phyloP scores from a whole-genome alignment of 805 yeast genomes.

The Starmerella bombi region DNA sequence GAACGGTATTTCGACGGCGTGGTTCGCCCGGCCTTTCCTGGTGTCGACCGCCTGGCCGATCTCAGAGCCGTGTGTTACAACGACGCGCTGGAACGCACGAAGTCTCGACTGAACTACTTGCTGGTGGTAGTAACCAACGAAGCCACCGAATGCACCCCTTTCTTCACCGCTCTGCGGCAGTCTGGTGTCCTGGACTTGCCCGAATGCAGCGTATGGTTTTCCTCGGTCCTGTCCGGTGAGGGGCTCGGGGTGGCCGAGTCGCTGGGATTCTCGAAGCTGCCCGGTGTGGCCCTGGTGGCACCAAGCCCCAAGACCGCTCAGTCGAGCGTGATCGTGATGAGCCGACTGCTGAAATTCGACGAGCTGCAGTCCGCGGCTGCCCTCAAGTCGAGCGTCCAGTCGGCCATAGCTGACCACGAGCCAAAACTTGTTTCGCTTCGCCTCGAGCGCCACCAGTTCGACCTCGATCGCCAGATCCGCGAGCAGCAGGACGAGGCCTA shows the following conservation, averaged over 20 bases:
- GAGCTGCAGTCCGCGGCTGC: background rate
- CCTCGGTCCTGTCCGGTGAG: conserved; percentile 68
- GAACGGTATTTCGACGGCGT: background rate
- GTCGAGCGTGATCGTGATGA: conserved; percentile 37
- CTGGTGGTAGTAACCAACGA: conserved; percentile 61
- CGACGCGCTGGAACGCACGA: conserved; percentile 59
- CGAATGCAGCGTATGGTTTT: conserved; percentile 70
- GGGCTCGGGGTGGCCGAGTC: conserved; percentile 71
- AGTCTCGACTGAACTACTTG: conserved; percentile 56
- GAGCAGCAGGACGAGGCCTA: conserved; percentile 69
- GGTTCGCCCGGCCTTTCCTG: conserved; percentile 20
- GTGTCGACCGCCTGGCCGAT: background rate
- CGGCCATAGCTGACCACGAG: conserved; percentile 42
- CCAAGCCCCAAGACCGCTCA: conserved; percentile 38
- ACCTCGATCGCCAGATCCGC: conserved; percentile 42
- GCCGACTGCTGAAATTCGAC: conserved; percentile 46
- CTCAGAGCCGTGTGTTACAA: conserved; percentile 39
- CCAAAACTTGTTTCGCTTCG: conserved; percentile 50
- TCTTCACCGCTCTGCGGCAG: conserved; percentile 27
- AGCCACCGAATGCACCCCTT: conserved; percentile 17
- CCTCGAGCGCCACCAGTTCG: conserved; percentile 48
- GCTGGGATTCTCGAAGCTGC: conserved; percentile 57
- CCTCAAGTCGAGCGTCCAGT: conserved; percentile 37
- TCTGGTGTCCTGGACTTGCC: conserved; percentile 31
- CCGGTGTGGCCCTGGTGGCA: conserved; percentile 68